A percentile compares a stretch with the other conserved stretches of the same genome.
These are phyloP conservation scores for Amauroascus niger DNA, from an alignment of 2,329 filamentous ascomycete genomes.

Conservation along the genomic window DNA sequence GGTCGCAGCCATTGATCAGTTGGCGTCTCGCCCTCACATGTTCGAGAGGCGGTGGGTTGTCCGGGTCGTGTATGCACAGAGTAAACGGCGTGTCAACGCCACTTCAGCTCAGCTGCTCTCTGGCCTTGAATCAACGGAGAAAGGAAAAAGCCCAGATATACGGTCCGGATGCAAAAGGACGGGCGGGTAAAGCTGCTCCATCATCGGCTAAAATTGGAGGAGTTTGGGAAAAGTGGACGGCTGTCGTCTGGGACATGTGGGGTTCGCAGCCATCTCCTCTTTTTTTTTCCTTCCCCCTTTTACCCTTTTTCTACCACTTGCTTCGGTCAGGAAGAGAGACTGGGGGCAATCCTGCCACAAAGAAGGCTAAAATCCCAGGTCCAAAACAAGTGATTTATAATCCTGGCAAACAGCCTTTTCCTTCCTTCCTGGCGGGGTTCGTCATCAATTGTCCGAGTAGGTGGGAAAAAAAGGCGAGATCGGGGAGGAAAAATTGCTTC, in stretches of 20 bases:
- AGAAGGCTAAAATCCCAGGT: too few species aligned
- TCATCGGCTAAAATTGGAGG: not conserved
- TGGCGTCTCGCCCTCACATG: not conserved
- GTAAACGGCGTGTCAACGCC: not conserved
- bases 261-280: slow-evolving; percentile 4
- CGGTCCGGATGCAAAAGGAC: not conserved
- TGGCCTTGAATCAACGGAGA: not conserved
- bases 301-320: not conserved
- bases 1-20: slow-evolving; percentile 11
- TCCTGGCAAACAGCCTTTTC: not conserved
- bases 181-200: not conserved
- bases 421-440: too few species aligned
- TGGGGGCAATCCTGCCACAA: not conserved
- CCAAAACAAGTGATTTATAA: not conserved
- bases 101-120: not conserved
- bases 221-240: not conserved
- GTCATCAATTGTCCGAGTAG: too few species aligned
- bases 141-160: not conserved
- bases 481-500: too few species aligned
- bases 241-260: slow-evolving; percentile 1
- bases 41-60: too few species aligned
- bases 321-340: not conserved
- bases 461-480: too few species aligned
- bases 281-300: not conserved
- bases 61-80: too few species aligned